Percentiles rank a stretch among this genome's conserved stretches.
Evolutionary conservation across 352 stramenopile species (phyloP).

Genomic region (Phytopythium chamaehyphon): DNA sequence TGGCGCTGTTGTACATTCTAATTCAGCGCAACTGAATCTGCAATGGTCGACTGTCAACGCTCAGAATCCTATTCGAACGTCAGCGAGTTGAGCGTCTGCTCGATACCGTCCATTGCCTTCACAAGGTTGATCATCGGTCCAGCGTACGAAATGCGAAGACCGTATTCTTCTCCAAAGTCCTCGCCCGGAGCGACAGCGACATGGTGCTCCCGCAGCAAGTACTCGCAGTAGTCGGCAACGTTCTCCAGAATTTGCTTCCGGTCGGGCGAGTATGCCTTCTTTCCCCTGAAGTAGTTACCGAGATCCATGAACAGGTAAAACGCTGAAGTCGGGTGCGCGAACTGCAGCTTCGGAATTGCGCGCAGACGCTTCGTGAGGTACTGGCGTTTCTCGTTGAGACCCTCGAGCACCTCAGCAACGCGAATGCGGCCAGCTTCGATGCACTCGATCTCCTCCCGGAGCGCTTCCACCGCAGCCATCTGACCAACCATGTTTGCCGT

Average conservation of each 20-base stretch:
- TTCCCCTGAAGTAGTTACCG: slow-evolving; percentile 52
- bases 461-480: slow-evolving; percentile 86
- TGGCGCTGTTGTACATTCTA: too few species aligned
- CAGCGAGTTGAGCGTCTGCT: slow-evolving; percentile 50
- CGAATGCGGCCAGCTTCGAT: slow-evolving; percentile 34
- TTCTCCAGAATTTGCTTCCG: slow-evolving; percentile 27
- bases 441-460: slow-evolving; percentile 75
- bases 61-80: slow-evolving; percentile 19
- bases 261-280: slow-evolving; percentile 28
- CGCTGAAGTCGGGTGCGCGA: slow-evolving; percentile 85
- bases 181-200: slow-evolving; percentile 94
- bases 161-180: slow-evolving; percentile 92
- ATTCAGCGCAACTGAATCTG: too few species aligned
- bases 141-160: slow-evolving; percentile 94
- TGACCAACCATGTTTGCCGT: slow-evolving; percentile 92
- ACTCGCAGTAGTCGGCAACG: slow-evolving; percentile 84
- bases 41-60: not conserved
- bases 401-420: slow-evolving; percentile 41
- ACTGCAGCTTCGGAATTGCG: slow-evolving; percentile 78
- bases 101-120: slow-evolving; percentile 56
- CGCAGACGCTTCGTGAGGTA: slow-evolving; percentile 79
- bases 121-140: slow-evolving; percentile 86
- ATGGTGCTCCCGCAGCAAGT: slow-evolving; percentile 88
- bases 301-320: slow-evolving; percentile 97
- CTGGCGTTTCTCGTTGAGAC: slow-evolving; percentile 85